Base-by-base conservation (phyloP, 805 yeast species). In the Ascoidea rubescens region DNA sequence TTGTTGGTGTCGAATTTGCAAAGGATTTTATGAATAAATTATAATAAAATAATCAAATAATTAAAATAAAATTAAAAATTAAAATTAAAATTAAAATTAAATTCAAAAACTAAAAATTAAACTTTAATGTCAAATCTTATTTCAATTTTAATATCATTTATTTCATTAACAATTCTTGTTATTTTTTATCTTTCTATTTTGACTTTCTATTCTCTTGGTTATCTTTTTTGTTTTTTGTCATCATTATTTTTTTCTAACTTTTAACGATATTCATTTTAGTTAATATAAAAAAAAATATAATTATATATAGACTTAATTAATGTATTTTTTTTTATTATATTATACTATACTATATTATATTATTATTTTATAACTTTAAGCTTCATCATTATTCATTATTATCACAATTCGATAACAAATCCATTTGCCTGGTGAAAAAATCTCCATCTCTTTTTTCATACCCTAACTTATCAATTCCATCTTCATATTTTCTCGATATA, bases 1-100 rank as follows among this genome's bases (percentile, higher is more conserved):
- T 91, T 71, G 77, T 88, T 43, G 99, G 98, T 48, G 98, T 91
- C 33, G 99, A 91, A 66, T 62, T 90, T 53, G 87, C 96, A 1
- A 55, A 54, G 48, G 50, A 54, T 17, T 51, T 48, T 8, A 12
- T 54, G 37, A 49, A 52, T 43, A 50, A 54, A 16, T 31, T 43
- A 14, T 48, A 37, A 37, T 37, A 2, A 21, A 21, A 21, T 21
- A 37, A 37, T 37, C 28, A 21, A 21, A 21, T 21, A 21, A 21
- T 21, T 21, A 21, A 21, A 21, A 21, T 21, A 21, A 21, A 21
- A 21, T 21, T 21, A 21, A 21, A 21, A 21, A 21, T 21, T 21
- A 21, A 21, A 21, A 2, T 21, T 2, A 21, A 21, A 21, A 21
- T 21, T 21, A 21, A 21, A 21, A 21, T 21, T 21, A 21, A 21